Evolutionary conservation across 805 yeast genomes (phyloP), one percentile per base, ranked within the genome.

Genomic region (Candida taoyuanica): DNA sequence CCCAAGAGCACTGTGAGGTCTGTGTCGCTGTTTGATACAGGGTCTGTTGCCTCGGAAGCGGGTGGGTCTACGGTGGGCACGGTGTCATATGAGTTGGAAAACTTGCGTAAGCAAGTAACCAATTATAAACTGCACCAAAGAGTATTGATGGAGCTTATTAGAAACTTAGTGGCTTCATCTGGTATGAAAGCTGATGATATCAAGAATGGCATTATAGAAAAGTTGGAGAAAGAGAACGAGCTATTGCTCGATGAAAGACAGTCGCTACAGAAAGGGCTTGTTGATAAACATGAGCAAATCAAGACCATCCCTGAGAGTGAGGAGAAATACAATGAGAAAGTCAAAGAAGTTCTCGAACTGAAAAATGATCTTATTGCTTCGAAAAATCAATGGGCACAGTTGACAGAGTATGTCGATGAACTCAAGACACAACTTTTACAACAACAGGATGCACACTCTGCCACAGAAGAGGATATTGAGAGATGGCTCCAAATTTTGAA

Each of bases 101-200:
- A 56, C n/a, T 43, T 73, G 32, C 56, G 64, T 35, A 55, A 56
- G 33, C 69, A 71, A 34, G 44, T 74, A 12, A 70, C 70, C 9
- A 59, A 62, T 11, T 61, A 70, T 26, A 69, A 65, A 41, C 56
- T 61, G 17, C 65, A 58, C 36, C 54, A 60, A 4, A 47, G 56
- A 17, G 50, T 66, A 0, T 39, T 65, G 8, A 54, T 60, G 21
- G 69, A 65, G 31, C 33, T 52, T 14, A 52, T 55, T 4, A 33
- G 55, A 35, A 43, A 46, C 17, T 27, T 55, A 11, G 29, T 54
- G 4, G 42, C 43, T 7, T 32, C 39, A 6, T 39, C 55, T 7
- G 53, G 55, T 5, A 31, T 36, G 33, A 42, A 43, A 20, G 39
- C 44, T 13, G 48, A 49, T 9, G 55, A 38, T 16, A 29, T 54